Evolutionary conservation across 2,329 filamentous ascomycete genomes (phyloP).

Genomic region (Trichoderma endophyticum): DNA sequence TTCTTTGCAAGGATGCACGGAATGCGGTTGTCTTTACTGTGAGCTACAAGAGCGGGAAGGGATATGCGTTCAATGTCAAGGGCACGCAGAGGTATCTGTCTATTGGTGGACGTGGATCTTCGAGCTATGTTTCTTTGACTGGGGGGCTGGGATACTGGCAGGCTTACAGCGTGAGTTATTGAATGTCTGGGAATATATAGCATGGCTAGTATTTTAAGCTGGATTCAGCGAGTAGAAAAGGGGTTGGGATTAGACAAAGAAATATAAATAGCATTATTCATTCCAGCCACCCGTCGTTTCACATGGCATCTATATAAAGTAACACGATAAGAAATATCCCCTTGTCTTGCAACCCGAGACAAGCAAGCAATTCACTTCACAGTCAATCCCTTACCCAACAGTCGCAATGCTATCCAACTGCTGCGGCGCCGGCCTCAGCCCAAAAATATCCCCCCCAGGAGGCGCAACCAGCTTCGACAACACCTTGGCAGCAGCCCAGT

Average conservation of each 20-base stretch:
- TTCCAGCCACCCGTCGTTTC: neutral
- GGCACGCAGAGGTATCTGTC: conserved; percentile 2
- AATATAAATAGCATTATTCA: neutral
- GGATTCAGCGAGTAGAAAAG: neutral
- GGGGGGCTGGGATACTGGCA: neutral
- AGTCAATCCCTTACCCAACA: neutral
- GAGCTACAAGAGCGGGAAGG: conserved; percentile 22
- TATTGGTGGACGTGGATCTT: neutral
- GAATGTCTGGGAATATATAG: neutral
- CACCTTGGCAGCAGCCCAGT: conserved; percentile 20
- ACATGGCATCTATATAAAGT: neutral
- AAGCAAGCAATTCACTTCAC: neutral
- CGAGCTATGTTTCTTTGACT: neutral
- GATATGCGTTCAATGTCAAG: conserved; percentile 22
- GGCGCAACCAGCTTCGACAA: conserved; percentile 19
- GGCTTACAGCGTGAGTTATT: conserved; percentile 14
- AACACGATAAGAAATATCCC: neutral
- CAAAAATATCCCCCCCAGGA: conserved; percentile 27
- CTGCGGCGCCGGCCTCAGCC: conserved; percentile 27
- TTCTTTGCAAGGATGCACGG: neutral
- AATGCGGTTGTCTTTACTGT: conserved; percentile 23
- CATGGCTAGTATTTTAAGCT: neutral
- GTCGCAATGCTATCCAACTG: conserved; percentile 27
- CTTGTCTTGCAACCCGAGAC: neutral
- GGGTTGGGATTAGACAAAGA: neutral